phyloP scores from a whole-genome alignment of 257 asterid species.

The Scutellaria minor region DNA sequence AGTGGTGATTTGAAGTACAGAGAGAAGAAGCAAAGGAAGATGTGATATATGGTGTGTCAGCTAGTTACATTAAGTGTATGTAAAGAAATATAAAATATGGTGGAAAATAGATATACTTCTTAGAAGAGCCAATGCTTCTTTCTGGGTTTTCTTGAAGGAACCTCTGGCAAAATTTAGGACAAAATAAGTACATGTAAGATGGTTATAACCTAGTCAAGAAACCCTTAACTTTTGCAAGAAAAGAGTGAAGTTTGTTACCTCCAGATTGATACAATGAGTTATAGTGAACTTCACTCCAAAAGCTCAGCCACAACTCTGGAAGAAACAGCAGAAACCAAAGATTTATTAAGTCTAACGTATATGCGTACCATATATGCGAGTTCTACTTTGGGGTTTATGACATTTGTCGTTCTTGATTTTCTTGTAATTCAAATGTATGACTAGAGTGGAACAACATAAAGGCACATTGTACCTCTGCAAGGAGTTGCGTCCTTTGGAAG shows the following conservation, averaged over 20 bases:
- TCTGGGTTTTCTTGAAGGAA: slow-evolving; percentile 61
- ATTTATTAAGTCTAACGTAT: background rate
- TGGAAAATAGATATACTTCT: slow-evolving; percentile 2
- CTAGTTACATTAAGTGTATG: slow-evolving; percentile 19
- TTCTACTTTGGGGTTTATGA: no score
- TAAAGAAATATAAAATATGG: background rate
- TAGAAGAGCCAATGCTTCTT: slow-evolving; percentile 87
- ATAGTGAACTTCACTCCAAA: slow-evolving; percentile 98
- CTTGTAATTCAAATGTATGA: background rate
- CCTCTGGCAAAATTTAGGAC: slow-evolving; percentile 51
- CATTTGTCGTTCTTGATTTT: background rate
- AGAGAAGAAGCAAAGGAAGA: background rate
- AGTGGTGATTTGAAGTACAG: slow-evolving; percentile 9
- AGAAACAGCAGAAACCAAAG: slow-evolving; percentile 6
- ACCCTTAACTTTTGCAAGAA: background rate
- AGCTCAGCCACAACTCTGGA: slow-evolving; percentile 93
- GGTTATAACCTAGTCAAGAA: background rate
- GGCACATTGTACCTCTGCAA: slow-evolving; percentile 52
- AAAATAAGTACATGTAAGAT: slow-evolving; percentile 4
- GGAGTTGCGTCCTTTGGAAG: slow-evolving; percentile 73
- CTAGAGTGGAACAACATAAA: background rate
- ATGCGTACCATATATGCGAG: slow-evolving; percentile 41
- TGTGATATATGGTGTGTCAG: slow-evolving; percentile 16
- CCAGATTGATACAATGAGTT: slow-evolving; percentile 83
- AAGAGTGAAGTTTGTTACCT: slow-evolving; percentile 47